Percentiles rank a stretch among this genome's conserved stretches.
Conservation (phyloP, 2,329 filamentous ascomycete species). For the Tolypocladium tundrense region DNA sequence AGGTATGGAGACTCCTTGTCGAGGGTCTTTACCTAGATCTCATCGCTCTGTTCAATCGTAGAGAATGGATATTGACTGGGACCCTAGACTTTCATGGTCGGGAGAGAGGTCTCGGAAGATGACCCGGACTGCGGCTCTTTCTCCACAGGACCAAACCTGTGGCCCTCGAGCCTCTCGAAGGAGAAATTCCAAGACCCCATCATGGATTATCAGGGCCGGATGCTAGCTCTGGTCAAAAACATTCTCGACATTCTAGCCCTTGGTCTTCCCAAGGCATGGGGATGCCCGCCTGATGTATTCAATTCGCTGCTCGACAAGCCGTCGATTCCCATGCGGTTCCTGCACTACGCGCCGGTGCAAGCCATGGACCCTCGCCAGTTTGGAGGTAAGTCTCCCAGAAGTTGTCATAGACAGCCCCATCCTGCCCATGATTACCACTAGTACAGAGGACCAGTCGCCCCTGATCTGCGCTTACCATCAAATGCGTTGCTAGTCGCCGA, state of each 20-base stretch:
- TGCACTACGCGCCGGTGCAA: conserved; percentile 15
- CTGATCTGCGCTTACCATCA: neutral
- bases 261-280: neutral
- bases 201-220: neutral
- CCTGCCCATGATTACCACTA: no score
- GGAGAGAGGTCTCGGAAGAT: neutral
- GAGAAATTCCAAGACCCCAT: neutral
- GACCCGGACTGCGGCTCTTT: conserved; percentile 1
- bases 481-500: conserved; percentile 11
- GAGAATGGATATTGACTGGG: no score
- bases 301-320: neutral
- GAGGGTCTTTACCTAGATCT: no score
- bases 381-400: conserved; percentile 3
- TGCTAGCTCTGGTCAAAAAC: neutral
- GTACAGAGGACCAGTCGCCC: no score
- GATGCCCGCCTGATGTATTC: neutral
- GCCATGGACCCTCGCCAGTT: conserved; percentile 13
- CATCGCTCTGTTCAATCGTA: no score
- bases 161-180: neutral
- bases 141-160: conserved; percentile 1
- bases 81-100: conserved; percentile 3
- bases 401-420: no score
- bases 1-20: neutral
- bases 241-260: neutral
- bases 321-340: conserved; percentile 9